Base-by-base conservation (phyloP, 805 yeast genomes). In the Cyberlindnera japonica region DNA sequence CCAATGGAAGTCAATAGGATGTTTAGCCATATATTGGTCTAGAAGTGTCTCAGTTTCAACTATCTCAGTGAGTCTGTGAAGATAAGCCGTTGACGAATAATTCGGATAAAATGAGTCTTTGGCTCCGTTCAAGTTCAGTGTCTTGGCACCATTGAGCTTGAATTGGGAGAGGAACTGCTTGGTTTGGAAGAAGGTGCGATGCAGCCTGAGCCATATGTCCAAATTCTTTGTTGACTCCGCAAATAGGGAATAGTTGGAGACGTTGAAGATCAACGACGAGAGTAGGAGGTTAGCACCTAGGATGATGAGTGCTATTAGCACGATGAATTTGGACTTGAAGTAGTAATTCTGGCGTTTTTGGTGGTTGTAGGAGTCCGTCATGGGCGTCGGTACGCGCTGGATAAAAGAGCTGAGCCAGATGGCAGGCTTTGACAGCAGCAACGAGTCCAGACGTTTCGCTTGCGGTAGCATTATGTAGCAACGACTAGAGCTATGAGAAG, bases 1-100 rank as follows among this genome's bases (percentile, higher is more conserved):
- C 69, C 66, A 64, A 50, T 63, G 58, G 44, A 53, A 51, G 10
- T 44, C 41, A 8, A 51, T 28, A 19, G 40, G 40, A 33, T 55
- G 33, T 3, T 33, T 6, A 11, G 19, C 6, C 11, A 54, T 15
- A 21, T 40, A 49, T 1, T 17, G 17, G 13, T 50, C 51, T 14
- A 58, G 59, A 21, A 48, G 37, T 1, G 22, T 16, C 27, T 55
- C 48, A 5, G 24, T 21, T 15, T 25, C n/a, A 27, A 45, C 49
- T 13, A 48, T 37, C 11, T 35, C 17, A 2, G 17, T 30, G 2
- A 55, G n/a, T 20, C 47, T 33, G 7, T 38, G 33, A 9, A 49
- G 9, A 26, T 38, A 46, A 3, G 55, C 57, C 6, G 51, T 32
- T 8, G 50, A 41, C 5, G 58, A 43, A 24, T 37, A 48, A 24